Conservation (phyloP, 148 eudicot genomes). For the Nepenthes gracilis region DNA sequence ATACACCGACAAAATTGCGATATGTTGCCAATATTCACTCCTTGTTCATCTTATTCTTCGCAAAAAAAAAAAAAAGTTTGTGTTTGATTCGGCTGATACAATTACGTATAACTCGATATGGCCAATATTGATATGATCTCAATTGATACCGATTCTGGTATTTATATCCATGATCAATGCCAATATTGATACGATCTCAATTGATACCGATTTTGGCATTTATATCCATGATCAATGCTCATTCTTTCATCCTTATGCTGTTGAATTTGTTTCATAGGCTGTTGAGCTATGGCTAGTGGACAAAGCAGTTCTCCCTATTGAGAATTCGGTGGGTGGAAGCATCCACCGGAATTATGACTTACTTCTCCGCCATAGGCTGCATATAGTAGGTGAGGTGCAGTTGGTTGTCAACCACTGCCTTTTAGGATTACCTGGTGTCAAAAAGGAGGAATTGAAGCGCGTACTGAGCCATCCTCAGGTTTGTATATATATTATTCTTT, state of each 20-base stretch:
- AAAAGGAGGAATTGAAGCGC: conserved; percentile 65
- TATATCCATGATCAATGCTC: neutral
- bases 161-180: too few relatives aligned
- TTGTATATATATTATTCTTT: neutral
- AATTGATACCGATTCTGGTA: too few relatives aligned
- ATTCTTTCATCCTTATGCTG: neutral
- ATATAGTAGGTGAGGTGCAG: conserved; percentile 86
- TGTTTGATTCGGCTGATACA: too few relatives aligned
- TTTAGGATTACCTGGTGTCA: conserved; percentile 68
- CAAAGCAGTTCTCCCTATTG: conserved; percentile 87
- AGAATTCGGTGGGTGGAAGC: conserved; percentile 86
- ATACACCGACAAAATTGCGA: too few relatives aligned
- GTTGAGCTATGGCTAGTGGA: conserved; percentile 87
- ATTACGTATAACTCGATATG: too few relatives aligned
- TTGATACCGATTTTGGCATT: too few relatives aligned
- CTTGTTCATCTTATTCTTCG: too few relatives aligned
- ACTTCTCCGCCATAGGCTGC: conserved; percentile 77
- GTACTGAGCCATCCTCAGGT: conserved; percentile 96
- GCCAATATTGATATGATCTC: too few relatives aligned
- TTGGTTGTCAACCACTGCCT: conserved; percentile 76
- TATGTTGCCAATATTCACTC: too few relatives aligned
- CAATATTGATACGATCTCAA: too few relatives aligned
- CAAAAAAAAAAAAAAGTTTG: too few relatives aligned
- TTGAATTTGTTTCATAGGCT: conserved; percentile 28
- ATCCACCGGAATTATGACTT: conserved; percentile 77